Conservation (phyloP, 1,139 yeast species). For the Debaryomycetaceae sp. region DNA sequence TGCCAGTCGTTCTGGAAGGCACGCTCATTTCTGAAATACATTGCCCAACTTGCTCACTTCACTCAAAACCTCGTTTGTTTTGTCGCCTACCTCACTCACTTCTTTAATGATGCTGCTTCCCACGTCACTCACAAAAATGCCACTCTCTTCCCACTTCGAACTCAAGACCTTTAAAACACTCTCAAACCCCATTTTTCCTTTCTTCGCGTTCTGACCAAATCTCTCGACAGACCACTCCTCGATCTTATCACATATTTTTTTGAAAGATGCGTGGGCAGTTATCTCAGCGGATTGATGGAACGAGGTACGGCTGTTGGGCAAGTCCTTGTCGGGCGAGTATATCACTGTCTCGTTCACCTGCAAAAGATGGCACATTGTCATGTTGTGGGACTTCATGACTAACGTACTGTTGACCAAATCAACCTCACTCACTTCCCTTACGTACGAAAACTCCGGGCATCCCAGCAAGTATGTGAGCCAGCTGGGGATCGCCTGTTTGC, state of each 20-base stretch:
- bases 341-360: conserved; percentile 82
- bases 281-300: conserved; percentile 86
- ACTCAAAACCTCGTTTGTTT: conserved; percentile 32
- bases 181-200: conserved; percentile 84
- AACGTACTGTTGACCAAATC: conserved; percentile 64
- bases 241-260: conserved; percentile 69
- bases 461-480: conserved; percentile 81
- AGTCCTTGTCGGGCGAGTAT: conserved; percentile 63
- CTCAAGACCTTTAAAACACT: conserved; percentile 58
- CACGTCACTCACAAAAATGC: conserved; percentile 37
- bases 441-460: conserved; percentile 69
- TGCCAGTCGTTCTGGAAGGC: not conserved
- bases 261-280: conserved; percentile 75
- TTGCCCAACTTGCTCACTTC: conserved; percentile 39
- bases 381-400: conserved; percentile 78
- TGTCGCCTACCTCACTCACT: conserved; percentile 24
- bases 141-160: conserved; percentile 49
- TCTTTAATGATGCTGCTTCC: conserved; percentile 22
- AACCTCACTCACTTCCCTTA: conserved; percentile 85
- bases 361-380: conserved; percentile 75
- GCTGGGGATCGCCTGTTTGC: conserved; percentile 80
- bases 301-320: conserved; percentile 50
- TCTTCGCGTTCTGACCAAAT: conserved; percentile 80
- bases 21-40: conserved; percentile 12
- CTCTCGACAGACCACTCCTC: conserved; percentile 93